These are phyloP conservation scores for Carallia brachiata DNA, from an alignment of 345 rosid species.

Conservation along the genomic window DNA sequence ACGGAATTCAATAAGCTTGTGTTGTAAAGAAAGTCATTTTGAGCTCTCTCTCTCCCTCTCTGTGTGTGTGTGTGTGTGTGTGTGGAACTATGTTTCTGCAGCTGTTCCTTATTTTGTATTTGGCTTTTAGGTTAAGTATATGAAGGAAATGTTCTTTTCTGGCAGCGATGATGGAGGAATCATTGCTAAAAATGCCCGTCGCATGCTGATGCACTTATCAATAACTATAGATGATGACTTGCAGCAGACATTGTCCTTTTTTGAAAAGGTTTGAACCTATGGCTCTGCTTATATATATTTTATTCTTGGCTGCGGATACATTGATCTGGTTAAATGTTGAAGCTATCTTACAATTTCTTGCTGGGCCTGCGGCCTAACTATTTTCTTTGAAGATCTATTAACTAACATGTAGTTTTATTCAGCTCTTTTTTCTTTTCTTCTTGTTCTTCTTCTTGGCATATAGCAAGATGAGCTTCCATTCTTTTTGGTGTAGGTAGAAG, in stretches of 20 bases:
- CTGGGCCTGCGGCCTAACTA: background rate
- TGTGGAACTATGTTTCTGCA: background rate
- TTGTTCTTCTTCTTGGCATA: no score
- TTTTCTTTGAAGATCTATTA: background rate
- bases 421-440: no score
- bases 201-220: conserved; percentile 75
- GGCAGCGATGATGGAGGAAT: conserved; percentile 51
- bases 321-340: background rate
- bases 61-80: no score
- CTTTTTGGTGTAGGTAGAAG: conserved; percentile 62
- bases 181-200: conserved; percentile 55
- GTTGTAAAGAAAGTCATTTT: no score
- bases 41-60: no score
- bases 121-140: conserved; percentile 76
- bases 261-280: conserved; percentile 64
- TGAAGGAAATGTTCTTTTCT: conserved; percentile 77
- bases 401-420: no score
- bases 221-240: conserved; percentile 78
- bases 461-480: conserved; percentile 8
- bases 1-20: no score
- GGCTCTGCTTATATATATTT: background rate
- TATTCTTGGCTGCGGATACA: background rate
- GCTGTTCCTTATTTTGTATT: conserved; percentile 45
- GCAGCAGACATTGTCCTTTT: conserved; percentile 78
- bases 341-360: background rate